Evolutionary conservation across 306 rosid genomes (phyloP).

Genomic region (Ceratonia siliqua): DNA sequence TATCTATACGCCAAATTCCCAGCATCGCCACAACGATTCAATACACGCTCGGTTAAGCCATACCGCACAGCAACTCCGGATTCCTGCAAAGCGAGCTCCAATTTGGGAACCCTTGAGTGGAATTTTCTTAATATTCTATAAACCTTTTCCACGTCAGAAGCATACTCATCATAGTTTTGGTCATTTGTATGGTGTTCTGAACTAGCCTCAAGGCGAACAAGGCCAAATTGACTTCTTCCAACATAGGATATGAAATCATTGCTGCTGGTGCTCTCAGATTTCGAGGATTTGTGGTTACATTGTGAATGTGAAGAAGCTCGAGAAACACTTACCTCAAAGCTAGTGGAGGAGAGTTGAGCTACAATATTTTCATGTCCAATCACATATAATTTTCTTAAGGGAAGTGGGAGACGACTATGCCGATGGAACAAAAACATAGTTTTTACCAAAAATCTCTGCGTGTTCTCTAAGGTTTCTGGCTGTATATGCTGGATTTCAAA

Average conservation of each 20-base stretch:
- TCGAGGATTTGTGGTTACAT: constrained; percentile 4
- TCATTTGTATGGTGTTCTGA: constrained; percentile 22
- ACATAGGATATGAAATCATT: background rate
- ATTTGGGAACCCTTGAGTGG: constrained; percentile 76
- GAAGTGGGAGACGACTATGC: background rate
- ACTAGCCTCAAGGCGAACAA: constrained; percentile 41
- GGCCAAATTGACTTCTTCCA: constrained; percentile 39
- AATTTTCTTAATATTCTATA: constrained; percentile 68
- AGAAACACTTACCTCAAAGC: constrained; percentile 11
- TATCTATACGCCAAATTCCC: constrained; percentile 77
- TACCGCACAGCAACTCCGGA: constrained; percentile 66
- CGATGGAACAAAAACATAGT: constrained; percentile 30
- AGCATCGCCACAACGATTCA: constrained; percentile 82
- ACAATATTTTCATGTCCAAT: constrained; percentile 15
- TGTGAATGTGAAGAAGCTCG: constrained; percentile 12
- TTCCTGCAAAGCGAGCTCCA: constrained; percentile 77
- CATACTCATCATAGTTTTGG: constrained; percentile 52
- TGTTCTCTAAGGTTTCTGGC: background rate
- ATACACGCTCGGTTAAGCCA: constrained; percentile 69
- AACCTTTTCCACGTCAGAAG: constrained; percentile 68
- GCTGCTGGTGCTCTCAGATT: background rate
- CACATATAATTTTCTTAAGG: constrained; percentile 17
- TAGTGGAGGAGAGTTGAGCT: constrained; percentile 30
- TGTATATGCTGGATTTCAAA: background rate
- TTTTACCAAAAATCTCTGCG: constrained; percentile 47